phyloP scores from a whole-genome alignment of 176 grass and related monocot species.

The Tuctoria greenei region DNA sequence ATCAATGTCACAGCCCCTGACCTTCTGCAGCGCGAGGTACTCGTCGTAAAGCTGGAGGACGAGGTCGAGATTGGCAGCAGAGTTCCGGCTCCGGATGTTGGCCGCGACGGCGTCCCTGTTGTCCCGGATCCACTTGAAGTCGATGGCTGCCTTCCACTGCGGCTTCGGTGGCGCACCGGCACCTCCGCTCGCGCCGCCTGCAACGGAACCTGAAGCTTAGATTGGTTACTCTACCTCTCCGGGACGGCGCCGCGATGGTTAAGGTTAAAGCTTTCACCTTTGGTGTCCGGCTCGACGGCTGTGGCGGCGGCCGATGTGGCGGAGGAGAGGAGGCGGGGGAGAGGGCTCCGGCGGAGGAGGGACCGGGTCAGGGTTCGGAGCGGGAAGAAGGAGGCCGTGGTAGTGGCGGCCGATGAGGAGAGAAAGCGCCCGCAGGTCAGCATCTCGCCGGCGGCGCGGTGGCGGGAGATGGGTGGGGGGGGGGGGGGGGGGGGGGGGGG shows the following conservation, averaged over 20 bases:
- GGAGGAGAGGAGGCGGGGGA: constrained; percentile 21
- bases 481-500: constrained; percentile 34
- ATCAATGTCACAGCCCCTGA: constrained; percentile 27
- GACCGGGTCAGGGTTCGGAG: constrained; percentile 25
- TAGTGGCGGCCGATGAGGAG: constrained; percentile 21
- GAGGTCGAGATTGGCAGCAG: constrained; percentile 68
- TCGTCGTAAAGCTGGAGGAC: constrained; percentile 84
- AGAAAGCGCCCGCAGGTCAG: constrained; percentile 49
- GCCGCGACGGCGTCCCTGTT: constrained; percentile 64
- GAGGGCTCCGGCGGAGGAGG: constrained; percentile 40
- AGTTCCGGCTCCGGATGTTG: constrained; percentile 71
- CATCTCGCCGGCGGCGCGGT: constrained; percentile 45
- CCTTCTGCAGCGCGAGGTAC: constrained; percentile 82
- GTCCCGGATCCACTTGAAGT: constrained; percentile 99
- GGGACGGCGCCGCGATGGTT: no score
- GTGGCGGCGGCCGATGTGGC: constrained; percentile 14
- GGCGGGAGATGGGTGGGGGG: constrained; percentile 31
- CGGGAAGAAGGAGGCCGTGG: constrained; percentile 7
- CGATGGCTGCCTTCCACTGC: constrained; percentile 89
- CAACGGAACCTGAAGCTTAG: background rate
- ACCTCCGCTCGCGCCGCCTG: constrained; percentile 19
- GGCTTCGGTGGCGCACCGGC: constrained; percentile 41
- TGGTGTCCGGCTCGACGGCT: constrained; percentile 35
- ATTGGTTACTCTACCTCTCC: background rate
- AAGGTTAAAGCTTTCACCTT: constrained; percentile 10